These are phyloP conservation scores for Fusarium verrucosum DNA, from an alignment of 2,329 filamentous ascomycete species.

Conservation along the genomic window DNA sequence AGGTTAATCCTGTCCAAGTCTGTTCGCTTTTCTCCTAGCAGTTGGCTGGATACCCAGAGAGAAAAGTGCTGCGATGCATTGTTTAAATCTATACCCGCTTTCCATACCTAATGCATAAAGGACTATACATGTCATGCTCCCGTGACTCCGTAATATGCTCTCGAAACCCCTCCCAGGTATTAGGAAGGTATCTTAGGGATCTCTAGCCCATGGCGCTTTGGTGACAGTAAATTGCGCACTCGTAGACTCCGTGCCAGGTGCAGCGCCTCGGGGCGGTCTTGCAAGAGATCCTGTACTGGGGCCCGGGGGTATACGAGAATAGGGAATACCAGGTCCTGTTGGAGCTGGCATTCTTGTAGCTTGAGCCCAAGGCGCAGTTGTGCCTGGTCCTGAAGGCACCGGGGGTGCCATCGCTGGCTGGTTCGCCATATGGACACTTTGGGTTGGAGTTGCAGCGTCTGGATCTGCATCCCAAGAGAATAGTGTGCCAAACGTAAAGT, in stretches of 20 bases:
- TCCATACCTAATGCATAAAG: slow-evolving; percentile 38
- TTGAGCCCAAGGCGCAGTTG: slow-evolving; percentile 57
- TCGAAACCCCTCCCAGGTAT: not conserved
- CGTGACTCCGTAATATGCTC: slow-evolving; percentile 3
- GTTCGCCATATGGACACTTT: slow-evolving; percentile 66
- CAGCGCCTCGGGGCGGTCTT: slow-evolving; percentile 33
- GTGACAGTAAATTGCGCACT: slow-evolving; percentile 54
- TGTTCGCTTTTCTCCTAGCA: slow-evolving; percentile 41
- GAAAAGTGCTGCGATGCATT: slow-evolving; percentile 42
- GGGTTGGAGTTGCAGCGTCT: slow-evolving; percentile 58
- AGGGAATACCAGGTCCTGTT: slow-evolving; percentile 52
- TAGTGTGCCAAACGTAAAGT: slow-evolving; percentile 85
- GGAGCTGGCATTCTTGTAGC: slow-evolving; percentile 52
- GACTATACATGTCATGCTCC: slow-evolving; percentile 12
- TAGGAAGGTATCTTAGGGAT: slow-evolving; percentile 11
- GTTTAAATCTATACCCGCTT: slow-evolving; percentile 48
- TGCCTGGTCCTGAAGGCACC: slow-evolving; percentile 46
- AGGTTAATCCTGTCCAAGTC: slow-evolving; percentile 1
- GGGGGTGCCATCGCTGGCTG: slow-evolving; percentile 54
- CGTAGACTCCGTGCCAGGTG: slow-evolving; percentile 44
- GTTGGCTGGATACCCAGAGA: slow-evolving; percentile 48
- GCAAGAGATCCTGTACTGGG: slow-evolving; percentile 43
- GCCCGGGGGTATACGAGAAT: slow-evolving; percentile 49
- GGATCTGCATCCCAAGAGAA: slow-evolving; percentile 80
- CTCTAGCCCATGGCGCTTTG: slow-evolving; percentile 59